phyloP scores from a whole-genome alignment of 805 yeast genomes.

The Candida suzukii region DNA sequence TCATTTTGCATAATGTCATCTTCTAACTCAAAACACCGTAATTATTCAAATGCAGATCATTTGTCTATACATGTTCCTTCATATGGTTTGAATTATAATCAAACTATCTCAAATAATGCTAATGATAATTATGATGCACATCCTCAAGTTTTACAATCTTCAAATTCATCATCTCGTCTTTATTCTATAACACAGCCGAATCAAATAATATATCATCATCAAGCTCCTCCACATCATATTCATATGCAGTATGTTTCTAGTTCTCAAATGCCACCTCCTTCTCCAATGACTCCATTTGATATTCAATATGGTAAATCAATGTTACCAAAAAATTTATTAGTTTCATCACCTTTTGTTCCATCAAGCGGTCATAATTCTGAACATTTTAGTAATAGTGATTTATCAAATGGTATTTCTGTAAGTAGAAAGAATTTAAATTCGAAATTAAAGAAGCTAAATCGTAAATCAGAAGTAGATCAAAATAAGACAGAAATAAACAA shows the following conservation, averaged over 20 bases:
- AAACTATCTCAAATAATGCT: too few species aligned
- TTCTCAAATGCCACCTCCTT: constrained; percentile 8
- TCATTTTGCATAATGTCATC: too few species aligned
- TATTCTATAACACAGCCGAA: not conserved
- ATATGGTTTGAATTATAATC: too few species aligned
- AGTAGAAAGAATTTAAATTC: constrained; percentile 5
- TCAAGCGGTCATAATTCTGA: not conserved
- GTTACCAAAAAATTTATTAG: constrained; percentile 54
- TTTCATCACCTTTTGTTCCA: constrained; percentile 47
- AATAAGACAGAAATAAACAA: too few species aligned
- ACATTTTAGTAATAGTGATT: not conserved
- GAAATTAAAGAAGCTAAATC: too few species aligned
- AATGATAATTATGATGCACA: too few species aligned
- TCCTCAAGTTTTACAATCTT: too few species aligned
- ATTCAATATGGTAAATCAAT: constrained; percentile 51
- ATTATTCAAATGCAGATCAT: too few species aligned
- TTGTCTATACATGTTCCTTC: too few species aligned
- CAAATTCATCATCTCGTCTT: not conserved
- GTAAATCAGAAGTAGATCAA: too few species aligned
- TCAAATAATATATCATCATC: not conserved
- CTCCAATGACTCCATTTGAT: constrained; percentile 53
- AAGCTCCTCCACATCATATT: not conserved
- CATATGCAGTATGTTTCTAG: too few species aligned
- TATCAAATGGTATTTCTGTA: constrained; percentile 9
- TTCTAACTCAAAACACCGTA: too few species aligned